Base-by-base conservation (phyloP, 768 basidiomycete species). In the Russula olivacea region DNA sequence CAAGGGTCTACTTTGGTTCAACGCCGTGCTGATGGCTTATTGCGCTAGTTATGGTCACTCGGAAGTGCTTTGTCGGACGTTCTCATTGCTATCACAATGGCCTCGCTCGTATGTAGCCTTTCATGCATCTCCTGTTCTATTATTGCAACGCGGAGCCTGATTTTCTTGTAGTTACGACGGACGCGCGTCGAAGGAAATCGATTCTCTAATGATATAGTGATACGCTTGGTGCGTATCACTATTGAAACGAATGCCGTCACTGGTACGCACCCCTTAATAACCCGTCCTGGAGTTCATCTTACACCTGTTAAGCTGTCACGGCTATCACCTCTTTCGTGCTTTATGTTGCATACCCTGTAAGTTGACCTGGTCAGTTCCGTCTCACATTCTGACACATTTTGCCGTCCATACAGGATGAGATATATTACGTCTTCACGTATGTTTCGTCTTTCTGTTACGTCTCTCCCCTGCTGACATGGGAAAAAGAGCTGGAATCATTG, bases 221-320 rank as follows among this genome's bases (percentile, higher is more conserved):
- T 58, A 5, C 63, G 71, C 8, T 50, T 72, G 4, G 68, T 72
- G 8, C 70, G 68, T 12, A 38, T 72, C 25, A 68, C 69, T 12
- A 60, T 72, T 28, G 71, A 72, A 59, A 72, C 71, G 5, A 72
- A 71, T 45, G 30, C 54, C 11, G 54, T 71, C 60, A 21, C 67
- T 62, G 38, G 67, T 65, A 40, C 53, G 59, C 12, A 62, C 45
- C 34, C 10, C 19, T 34, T 19, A 41, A 15, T 19, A 43, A 21
- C 7, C 47, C n/a, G 12, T 23, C 14, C 12, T 2, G 52, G 25
- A 52, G 38, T 32, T 30, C 6, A 21, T 43, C 58, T 59, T 8
- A 64, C 38, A 36, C n/a, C 11, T 32, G n/a, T 53, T 45, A 0
- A 64, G 63, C 63, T 45, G 4, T 10, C 38, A 58, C 59, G 10